These are phyloP conservation scores for Echites panduratus DNA, from an alignment of 257 asterid genomes.

Conservation along the genomic window DNA sequence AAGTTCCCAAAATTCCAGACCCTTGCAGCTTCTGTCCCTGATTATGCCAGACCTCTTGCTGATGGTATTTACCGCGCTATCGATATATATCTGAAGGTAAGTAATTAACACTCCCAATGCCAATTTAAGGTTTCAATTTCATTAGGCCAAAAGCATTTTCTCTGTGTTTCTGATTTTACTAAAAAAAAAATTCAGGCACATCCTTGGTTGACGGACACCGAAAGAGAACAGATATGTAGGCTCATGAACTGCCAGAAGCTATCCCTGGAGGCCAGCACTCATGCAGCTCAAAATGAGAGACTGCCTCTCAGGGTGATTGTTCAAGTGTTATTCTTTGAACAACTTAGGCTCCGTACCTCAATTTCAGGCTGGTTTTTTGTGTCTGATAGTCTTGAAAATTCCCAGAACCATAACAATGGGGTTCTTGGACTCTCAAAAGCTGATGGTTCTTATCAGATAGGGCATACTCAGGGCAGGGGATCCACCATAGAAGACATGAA, in stretches of 20 bases:
- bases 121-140: neutral
- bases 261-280: conserved; percentile 84
- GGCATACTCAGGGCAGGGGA: conserved; percentile 16
- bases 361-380: conserved; percentile 87
- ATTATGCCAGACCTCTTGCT: conserved; percentile 67
- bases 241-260: conserved; percentile 89
- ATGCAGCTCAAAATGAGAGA: conserved; percentile 90
- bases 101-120: neutral
- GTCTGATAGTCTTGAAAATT: conserved; percentile 58
- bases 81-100: conserved; percentile 84
- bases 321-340: conserved; percentile 85
- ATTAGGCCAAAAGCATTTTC: too few relatives aligned
- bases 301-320: conserved; percentile 83
- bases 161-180: neutral
- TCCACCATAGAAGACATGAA: conserved; percentile 52
- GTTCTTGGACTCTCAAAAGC: conserved; percentile 29
- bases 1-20: conserved; percentile 71
- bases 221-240: conserved; percentile 72
- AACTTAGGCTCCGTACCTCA: conserved; percentile 74
- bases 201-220: conserved; percentile 74
- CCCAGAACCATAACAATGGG: conserved; percentile 45
- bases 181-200: conserved; percentile 48
- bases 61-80: conserved; percentile 91
- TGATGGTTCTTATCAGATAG: conserved; percentile 20
- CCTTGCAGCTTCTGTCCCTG: conserved; percentile 77